Evolutionary conservation across 257 asterid genomes (phyloP), one percentile per base, ranked within the genome.

Genomic region (Nicotiana paniculata): DNA sequence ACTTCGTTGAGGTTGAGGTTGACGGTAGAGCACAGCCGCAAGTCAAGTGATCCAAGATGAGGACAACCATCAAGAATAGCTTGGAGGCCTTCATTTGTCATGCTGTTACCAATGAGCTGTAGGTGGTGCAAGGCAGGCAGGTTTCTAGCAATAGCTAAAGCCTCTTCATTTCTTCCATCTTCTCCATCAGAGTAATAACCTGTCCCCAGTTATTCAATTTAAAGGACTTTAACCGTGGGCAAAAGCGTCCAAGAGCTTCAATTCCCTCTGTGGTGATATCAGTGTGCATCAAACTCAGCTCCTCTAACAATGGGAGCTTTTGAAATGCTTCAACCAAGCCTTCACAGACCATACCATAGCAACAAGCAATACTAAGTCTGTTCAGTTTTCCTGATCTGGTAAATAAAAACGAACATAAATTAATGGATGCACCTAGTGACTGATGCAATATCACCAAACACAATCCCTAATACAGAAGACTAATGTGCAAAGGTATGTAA

Each of bases 91-190:
- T 37, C 43, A 37, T 37, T 37, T 37, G 43, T 37, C 43, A 37
- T 37, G 43, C 43, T 37, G 43, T 37, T 37, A 37, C 8, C 12
- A 48, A 48, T 48, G 55, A 48, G 55, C 16, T 48, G 55, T 9
- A 48, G 55, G 55, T 48, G 55, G 55, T 48, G 55, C 15, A 48
- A 48, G 15, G 16, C 4, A 9, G 16, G 55, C 55, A 48, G 55
- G 55, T 48, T 48, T 48, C 15, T 10, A 12, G 55, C 55, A 12
- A 83, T 15, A 66, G 83, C 86, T 43, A n/a, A 59, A 28, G 78
- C 74, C 46, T 67, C 64, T 3, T 30, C 66, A 77, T 87, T 86
- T 18, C 17, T 72, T 5, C 48, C 28, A 39, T 84, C 68, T 69
- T 21, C 30, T 62, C 11, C 55, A 66, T 85, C 79, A 81, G 80